Conservation (phyloP, 2,329 filamentous ascomycete species). For the Diaporthe vexans region DNA sequence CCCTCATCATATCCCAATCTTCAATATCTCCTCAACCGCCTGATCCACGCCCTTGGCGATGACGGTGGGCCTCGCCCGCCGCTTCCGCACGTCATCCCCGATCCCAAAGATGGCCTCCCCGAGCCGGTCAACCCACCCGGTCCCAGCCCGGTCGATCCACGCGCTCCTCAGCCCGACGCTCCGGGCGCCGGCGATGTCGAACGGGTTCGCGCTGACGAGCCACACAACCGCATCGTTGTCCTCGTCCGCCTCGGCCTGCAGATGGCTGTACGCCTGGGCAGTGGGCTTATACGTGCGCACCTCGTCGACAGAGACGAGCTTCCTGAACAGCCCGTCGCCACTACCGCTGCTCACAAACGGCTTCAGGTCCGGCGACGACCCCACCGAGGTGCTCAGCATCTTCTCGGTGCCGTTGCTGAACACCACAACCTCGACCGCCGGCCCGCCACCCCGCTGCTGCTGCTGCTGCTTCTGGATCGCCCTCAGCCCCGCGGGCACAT, state of each 20-base stretch:
- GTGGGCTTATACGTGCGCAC: conserved; percentile 75
- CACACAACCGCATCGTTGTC: conserved; percentile 61
- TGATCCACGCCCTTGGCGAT: conserved; percentile 70
- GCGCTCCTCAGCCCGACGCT: conserved; percentile 72
- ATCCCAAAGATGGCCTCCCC: conserved; percentile 55
- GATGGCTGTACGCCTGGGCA: conserved; percentile 71
- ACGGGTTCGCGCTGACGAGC: conserved; percentile 80
- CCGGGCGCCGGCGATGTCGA: conserved; percentile 77
- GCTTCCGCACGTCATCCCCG: conserved; percentile 36
- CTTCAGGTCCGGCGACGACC: conserved; percentile 67
- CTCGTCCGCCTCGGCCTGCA: conserved; percentile 64
- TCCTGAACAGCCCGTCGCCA: conserved; percentile 61
- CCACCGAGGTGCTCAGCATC: conserved; percentile 63
- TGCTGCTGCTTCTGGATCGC: conserved; percentile 71
- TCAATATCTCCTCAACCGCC: conserved; percentile 59
- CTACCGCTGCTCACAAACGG: conserved; percentile 44
- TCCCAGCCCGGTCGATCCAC: conserved; percentile 75
- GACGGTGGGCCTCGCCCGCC: conserved; percentile 63
- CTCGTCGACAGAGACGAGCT: conserved; percentile 73
- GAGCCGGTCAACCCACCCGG: conserved; percentile 76
- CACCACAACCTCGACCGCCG: conserved; percentile 61
- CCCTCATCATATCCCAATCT: conserved; percentile 20
- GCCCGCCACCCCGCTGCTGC: conserved; percentile 53
- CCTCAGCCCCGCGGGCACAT: conserved; percentile 73
- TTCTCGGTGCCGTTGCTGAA: conserved; percentile 75